A percentile compares a stretch with the other conserved stretches of the same genome.
These are phyloP conservation scores for Apocynum venetum DNA, from an alignment of 257 asterid species.

Conservation along the genomic window DNA sequence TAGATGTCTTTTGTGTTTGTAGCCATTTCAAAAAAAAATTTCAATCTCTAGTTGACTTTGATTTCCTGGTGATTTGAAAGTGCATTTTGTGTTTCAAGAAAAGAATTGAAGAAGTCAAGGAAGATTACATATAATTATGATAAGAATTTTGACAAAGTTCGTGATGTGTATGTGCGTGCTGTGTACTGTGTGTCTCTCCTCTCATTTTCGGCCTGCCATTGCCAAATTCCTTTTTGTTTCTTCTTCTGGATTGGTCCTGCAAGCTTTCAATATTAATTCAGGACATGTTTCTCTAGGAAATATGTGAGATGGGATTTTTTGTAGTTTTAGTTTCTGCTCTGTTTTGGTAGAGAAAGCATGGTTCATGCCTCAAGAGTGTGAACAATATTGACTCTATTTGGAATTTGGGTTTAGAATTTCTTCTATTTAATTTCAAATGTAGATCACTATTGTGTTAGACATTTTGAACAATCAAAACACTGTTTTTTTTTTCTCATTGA, in stretches of 20 bases:
- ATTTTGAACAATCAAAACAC: neutral
- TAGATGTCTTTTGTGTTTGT: constrained; percentile 17
- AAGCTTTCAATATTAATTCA: neutral
- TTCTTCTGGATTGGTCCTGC: constrained; percentile 11
- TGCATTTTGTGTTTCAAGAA: neutral
- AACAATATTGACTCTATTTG: neutral
- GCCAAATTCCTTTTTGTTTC: constrained; percentile 8
- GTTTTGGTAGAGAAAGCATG: neutral
- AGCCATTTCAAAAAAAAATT: constrained; percentile 2
- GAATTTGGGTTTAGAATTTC: neutral
- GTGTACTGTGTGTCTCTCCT: neutral
- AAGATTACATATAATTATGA: neutral
- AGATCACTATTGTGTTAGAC: neutral
- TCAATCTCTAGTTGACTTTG: constrained; percentile 15
- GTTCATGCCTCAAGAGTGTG: neutral
- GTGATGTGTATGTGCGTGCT: neutral
- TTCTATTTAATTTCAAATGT: neutral
- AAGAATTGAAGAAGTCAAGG: neutral
- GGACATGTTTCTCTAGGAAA: neutral
- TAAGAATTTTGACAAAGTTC: neutral
- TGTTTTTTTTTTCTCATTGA: too few relatives aligned
- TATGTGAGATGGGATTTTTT: neutral
- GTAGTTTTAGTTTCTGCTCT: neutral
- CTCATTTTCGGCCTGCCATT: constrained; percentile 23
- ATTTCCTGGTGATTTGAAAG: neutral